These are phyloP conservation scores for Apiotrichum gamsii DNA, from an alignment of 1,284 basidiomycete genomes.

Conservation along the genomic window DNA sequence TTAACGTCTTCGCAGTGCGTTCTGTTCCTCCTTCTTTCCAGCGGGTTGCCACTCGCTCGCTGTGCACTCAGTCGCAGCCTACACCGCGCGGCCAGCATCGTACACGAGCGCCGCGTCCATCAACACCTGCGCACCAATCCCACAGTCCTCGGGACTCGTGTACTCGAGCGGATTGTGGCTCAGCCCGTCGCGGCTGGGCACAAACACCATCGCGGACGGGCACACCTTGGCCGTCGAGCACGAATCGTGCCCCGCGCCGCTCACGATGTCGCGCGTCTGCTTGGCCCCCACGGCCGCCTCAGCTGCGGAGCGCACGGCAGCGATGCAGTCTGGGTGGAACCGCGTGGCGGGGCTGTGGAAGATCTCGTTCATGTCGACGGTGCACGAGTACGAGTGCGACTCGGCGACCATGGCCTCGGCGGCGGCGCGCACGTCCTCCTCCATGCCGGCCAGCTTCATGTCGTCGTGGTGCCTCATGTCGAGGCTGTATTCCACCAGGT, in stretches of 20 bases:
- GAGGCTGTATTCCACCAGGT: constrained; percentile 21
- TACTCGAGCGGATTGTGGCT: constrained; percentile 30
- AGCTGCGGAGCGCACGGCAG: constrained; percentile 9
- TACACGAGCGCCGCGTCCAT: constrained; percentile 16
- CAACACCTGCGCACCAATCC: constrained; percentile 17
- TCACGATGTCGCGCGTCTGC: constrained; percentile 6
- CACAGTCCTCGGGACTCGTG: constrained; percentile 20
- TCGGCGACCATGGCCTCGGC: constrained; percentile 1
- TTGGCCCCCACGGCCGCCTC: neutral
- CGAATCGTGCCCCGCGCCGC: constrained; percentile 25
- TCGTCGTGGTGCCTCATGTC: constrained; percentile 23
- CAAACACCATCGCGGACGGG: constrained; percentile 34
- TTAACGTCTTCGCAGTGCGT: no score
- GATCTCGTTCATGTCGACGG: constrained; percentile 4
- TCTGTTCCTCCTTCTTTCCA: no score
- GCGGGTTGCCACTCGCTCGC: no score
- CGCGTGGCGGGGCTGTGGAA: constrained; percentile 11
- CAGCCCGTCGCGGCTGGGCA: constrained; percentile 27
- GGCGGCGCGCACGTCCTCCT: constrained; percentile 9
- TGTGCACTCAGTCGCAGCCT: no score
- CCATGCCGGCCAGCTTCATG: constrained; percentile 11
- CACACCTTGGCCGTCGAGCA: constrained; percentile 16
- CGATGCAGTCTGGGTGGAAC: constrained; percentile 10
- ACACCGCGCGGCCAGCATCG: no score
- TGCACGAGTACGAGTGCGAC: constrained; percentile 1